Percentiles rank a stretch among this genome's conserved stretches.
phyloP scores from a whole-genome alignment of 73 alveolate genomes.

The Uronychia setigera region DNA sequence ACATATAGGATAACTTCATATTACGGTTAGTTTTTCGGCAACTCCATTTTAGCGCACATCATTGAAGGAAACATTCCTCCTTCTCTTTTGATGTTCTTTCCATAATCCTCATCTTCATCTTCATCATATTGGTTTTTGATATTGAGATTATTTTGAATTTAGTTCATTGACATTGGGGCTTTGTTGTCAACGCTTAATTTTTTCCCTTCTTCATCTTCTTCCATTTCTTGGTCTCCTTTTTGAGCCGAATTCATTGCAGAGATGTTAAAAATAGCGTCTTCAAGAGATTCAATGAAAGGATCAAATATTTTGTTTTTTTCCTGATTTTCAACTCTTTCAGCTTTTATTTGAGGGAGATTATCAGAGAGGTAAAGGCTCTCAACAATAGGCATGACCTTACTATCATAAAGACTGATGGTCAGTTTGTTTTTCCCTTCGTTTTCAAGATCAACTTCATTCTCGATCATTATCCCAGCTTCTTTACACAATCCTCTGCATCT shows the following conservation, averaged over 20 bases:
- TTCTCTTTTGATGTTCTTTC: not conserved
- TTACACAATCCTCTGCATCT: slow-evolving; percentile 25
- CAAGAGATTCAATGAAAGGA: slow-evolving; percentile 5
- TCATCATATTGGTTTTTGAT: not conserved
- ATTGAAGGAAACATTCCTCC: not conserved
- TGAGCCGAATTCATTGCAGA: no score
- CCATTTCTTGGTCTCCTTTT: not conserved
- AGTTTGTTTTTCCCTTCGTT: slow-evolving; percentile 25
- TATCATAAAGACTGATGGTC: slow-evolving; percentile 47
- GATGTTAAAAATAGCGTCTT: not conserved
- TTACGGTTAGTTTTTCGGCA: not conserved
- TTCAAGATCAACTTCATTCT: slow-evolving; percentile 32
- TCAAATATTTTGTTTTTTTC: slow-evolving; percentile 34
- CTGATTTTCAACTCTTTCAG: slow-evolving; percentile 3
- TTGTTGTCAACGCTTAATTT: not conserved
- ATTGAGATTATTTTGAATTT: not conserved
- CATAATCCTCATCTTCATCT: not conserved
- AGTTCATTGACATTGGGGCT: not conserved
- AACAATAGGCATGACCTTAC: slow-evolving; percentile 39
- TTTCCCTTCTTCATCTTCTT: not conserved
- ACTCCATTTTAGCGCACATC: not conserved
- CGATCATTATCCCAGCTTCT: slow-evolving; percentile 28
- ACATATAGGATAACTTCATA: slow-evolving; percentile 44
- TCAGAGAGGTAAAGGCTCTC: slow-evolving; percentile 33
- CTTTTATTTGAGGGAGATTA: slow-evolving; percentile 6